A percentile compares a stretch with the other conserved stretches of the same genome.
phyloP scores from a whole-genome alignment of 2,329 filamentous ascomycete genomes.

The Exophiala sideris region DNA sequence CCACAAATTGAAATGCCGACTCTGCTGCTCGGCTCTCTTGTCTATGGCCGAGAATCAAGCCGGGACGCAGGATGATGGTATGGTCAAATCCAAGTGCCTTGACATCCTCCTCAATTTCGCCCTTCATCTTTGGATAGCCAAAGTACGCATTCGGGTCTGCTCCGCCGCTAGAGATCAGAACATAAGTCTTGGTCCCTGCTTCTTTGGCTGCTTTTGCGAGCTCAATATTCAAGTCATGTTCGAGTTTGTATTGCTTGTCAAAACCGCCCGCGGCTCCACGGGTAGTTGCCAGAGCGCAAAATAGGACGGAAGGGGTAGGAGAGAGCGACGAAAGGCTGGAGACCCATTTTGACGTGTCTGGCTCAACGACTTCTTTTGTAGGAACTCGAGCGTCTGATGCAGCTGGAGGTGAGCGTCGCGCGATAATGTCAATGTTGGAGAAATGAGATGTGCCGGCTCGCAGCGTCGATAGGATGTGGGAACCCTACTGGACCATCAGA shows the following conservation, averaged over 20 bases:
- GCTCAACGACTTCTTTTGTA: constrained; percentile 55
- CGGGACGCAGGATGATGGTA: constrained; percentile 70
- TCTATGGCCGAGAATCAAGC: constrained; percentile 69
- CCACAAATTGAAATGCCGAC: constrained; percentile 53
- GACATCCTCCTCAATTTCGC: constrained; percentile 76
- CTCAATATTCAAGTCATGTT: constrained; percentile 79
- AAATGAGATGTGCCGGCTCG: constrained; percentile 34
- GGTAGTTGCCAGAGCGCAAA: constrained; percentile 79
- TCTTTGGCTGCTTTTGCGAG: constrained; percentile 71
- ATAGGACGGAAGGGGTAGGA: constrained; percentile 61
- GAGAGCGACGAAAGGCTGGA: constrained; percentile 54
- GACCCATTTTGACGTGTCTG: constrained; percentile 69
- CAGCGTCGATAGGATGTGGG: constrained; percentile 64
- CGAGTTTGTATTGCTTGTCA: constrained; percentile 79
- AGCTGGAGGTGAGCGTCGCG: constrained; percentile 40
- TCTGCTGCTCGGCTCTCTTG: constrained; percentile 61
- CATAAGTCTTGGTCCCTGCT: constrained; percentile 68
- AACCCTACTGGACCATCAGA: constrained; percentile 51
- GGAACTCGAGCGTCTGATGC: constrained; percentile 56
- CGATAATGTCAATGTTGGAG: constrained; percentile 44
- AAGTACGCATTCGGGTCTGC: constrained; percentile 54
- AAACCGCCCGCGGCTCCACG: constrained; percentile 69
- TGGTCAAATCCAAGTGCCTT: constrained; percentile 71
- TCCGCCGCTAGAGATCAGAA: constrained; percentile 65
- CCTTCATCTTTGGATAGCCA: constrained; percentile 71